Evolutionary conservation across 306 rosid genomes (phyloP).

Genomic region (Alnus rubra): DNA sequence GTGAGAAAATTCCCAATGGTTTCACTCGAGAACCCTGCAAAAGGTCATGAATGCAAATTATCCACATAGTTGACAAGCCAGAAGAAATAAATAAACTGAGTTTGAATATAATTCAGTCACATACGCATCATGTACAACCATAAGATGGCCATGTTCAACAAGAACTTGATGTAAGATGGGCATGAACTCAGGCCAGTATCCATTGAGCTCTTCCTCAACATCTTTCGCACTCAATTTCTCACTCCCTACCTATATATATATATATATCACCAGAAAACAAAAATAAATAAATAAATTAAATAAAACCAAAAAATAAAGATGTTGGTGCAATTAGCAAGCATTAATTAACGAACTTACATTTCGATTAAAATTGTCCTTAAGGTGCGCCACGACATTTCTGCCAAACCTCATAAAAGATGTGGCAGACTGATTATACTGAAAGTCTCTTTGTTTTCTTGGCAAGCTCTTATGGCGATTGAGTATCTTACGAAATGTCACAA

Average conservation of each 20-base stretch:
- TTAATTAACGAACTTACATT: not conserved
- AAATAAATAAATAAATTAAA: not conserved
- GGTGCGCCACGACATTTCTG: conserved; percentile 5
- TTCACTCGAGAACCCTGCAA: not conserved
- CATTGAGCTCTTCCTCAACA: not conserved
- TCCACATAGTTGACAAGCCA: not conserved
- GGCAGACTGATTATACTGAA: not conserved
- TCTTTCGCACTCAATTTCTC: not conserved
- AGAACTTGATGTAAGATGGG: conserved; percentile 2
- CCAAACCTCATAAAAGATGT: conserved; percentile 5
- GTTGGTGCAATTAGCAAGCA: not conserved
- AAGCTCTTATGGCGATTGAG: not conserved
- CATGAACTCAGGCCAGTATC: conserved; percentile 6
- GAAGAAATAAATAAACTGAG: not conserved
- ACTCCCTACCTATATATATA: not conserved
- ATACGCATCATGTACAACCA: conserved; percentile 11
- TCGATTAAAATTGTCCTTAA: not conserved
- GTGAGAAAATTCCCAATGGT: not conserved
- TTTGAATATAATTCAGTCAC: not conserved
- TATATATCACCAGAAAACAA: not conserved
- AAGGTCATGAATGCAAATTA: not conserved
- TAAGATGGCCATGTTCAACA: conserved; percentile 2
- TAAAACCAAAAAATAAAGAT: not conserved
- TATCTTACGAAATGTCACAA: not conserved
- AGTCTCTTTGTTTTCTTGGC: not conserved